Evolutionary conservation across 2,329 filamentous ascomycete species (phyloP), one percentile per base, ranked within the genome.

Genomic region (Cladosporium sp.): DNA sequence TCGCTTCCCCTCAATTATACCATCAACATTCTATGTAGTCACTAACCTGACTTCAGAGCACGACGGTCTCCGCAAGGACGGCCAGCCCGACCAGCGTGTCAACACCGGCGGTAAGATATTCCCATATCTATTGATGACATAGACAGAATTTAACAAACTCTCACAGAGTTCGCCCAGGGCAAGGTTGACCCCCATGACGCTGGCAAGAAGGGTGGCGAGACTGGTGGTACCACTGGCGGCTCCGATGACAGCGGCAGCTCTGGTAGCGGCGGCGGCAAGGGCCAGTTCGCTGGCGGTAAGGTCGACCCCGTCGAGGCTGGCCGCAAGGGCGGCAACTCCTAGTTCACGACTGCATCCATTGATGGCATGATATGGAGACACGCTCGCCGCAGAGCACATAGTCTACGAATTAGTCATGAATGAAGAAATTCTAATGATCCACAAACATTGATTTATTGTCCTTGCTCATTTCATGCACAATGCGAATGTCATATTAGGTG

Each of bases 11-110:
- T 17, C n/a, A n/a, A n/a, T 5, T 12, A 7, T 25, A 58, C 13
- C 53, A 17, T 12, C 25, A 17, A 22, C 13, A 10, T 12, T 13
- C 10, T 12, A 7, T 22, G 13, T 8, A 25, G n/a, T 6, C 39
- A n/a, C 56, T 64, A 36, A 60, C 42, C 45, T 10, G 3, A n/a
- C 28, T 12, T 20, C 57, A 73, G 73, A 77, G 68, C 73, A 76
- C 64, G 71, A 68, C 62, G 74, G 74, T 58, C 70, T 76, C 58
- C 73, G 72, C 62, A 67, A 75, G 64, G 74, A 77, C 62, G 74
- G 74, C 52, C 70, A 72, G 51, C 72, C 72, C 53, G 74, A 76
- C 61, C 66, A 72, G 64, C 70, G 74, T 58, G 73, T 76, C 50
- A 70, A 69, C 54, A 76, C 74, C 57, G 74, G 73, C 25, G 54